phyloP scores from a whole-genome alignment of 2,329 filamentous ascomycete species.

The Alternaria viburni region DNA sequence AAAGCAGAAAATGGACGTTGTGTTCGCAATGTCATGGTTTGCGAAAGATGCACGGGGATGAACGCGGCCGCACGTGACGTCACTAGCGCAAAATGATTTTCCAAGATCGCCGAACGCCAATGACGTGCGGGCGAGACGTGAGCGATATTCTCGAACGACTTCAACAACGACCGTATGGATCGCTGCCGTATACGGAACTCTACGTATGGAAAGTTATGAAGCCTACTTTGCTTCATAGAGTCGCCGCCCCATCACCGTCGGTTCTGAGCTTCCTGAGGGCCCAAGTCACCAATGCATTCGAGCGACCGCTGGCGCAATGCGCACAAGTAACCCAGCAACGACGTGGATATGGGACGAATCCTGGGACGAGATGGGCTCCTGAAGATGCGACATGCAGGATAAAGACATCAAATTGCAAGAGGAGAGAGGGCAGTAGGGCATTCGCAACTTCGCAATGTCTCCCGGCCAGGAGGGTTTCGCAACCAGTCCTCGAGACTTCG shows the following conservation, averaged over 20 bases:
- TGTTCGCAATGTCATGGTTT: neutral
- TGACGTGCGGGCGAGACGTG: conserved; percentile 19
- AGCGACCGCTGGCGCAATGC: conserved; percentile 31
- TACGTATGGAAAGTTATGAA: conserved; percentile 45
- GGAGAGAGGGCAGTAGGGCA: neutral
- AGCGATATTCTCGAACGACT: conserved; percentile 9
- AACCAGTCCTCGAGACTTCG: conserved; percentile 2
- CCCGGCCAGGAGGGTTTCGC: neutral
- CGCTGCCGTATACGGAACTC: conserved; percentile 21
- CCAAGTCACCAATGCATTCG: conserved; percentile 41
- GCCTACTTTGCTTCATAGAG: conserved; percentile 39
- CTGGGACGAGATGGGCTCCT: neutral
- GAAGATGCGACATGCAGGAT: conserved; percentile 4
- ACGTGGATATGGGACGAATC: conserved; percentile 20
- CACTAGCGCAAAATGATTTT: conserved; percentile 31
- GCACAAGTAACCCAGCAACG: conserved; percentile 26
- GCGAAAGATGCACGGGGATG: neutral
- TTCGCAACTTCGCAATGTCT: conserved; percentile 11
- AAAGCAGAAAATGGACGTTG: neutral
- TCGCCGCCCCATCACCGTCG: conserved; percentile 44
- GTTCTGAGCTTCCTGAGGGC: conserved; percentile 48
- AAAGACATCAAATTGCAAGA: neutral
- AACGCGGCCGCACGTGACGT: conserved; percentile 36
- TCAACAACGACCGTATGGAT: conserved; percentile 38
- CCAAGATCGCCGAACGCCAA: conserved; percentile 16